Base-by-base conservation (phyloP, 805 yeast genomes). In the Schwanniomyces pseudopolymorphus region DNA sequence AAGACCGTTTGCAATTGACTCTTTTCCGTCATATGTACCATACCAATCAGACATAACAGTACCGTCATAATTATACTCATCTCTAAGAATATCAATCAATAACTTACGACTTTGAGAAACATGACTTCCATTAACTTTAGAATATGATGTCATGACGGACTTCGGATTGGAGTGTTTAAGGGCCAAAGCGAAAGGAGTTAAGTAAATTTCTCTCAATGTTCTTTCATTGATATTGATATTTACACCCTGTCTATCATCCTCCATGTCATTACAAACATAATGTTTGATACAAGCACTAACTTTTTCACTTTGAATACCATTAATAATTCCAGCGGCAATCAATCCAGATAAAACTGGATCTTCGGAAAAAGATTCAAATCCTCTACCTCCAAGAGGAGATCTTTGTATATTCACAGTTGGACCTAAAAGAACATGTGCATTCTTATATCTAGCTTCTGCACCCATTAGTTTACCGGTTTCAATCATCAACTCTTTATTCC, bases 21-120 rank as follows among this genome's bases (percentile, higher is more conserved):
- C 53, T 33, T 60, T 64, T 20, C 59, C 19, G 10, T 69, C 57
- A 49, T 63, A 65, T 8, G 57, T 47, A 3, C 70, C 70, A 44
- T 43, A 59, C 70, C 69, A 65, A 51, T 64, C 70, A n/a, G 66
- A 60, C 67, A 65, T 65, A 8, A 61, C 52, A 17, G 59, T 47
- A n/a, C 70, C 70, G 36, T 57, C 57, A 63, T 64, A 66, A n/a
- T 53, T 56, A 68, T 68, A 66, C 51, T 66, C 70, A 8, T 56
- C 44, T 35, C 62, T 47, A 31, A 66, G 53, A 25, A 61, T 54
- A 39, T 60, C 63, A 7, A 51, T 41, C 43, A 64, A 51, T n/a
- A 64, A 39, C 22, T 43, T 50, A 28, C 55, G 51, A 39, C 51
- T 51, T 44, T 66, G 69, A 10, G 66, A 59, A 8, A 52, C 65